phyloP scores from a whole-genome alignment of 1,284 basidiomycete species.

The Cryptococcus neoformans region DNA sequence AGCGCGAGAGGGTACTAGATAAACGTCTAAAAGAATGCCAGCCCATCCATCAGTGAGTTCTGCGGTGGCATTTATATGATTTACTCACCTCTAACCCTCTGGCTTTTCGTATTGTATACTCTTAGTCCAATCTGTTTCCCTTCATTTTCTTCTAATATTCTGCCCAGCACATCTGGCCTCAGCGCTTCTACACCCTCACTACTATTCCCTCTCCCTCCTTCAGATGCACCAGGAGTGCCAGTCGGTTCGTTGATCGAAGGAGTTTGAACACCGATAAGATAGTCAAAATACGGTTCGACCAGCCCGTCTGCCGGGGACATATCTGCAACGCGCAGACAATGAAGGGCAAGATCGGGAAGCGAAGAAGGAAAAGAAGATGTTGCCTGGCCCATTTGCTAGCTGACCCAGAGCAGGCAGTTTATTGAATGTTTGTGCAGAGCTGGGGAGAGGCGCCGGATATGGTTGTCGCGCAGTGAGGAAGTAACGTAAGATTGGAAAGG shows the following conservation, averaged over 20 bases:
- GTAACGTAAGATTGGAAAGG: no score
- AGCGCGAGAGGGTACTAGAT: constrained; percentile 74
- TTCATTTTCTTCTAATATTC: constrained; percentile 82
- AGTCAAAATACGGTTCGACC: constrained; percentile 97
- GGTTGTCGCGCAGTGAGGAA: no score
- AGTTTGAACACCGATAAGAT: constrained; percentile 84
- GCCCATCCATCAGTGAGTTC: not conserved
- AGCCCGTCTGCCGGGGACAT: constrained; percentile 81
- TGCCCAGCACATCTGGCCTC: constrained; percentile 64
- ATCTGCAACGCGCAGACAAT: constrained; percentile 80
- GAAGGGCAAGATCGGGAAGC: constrained; percentile 59
- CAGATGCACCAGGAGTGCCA: not conserved
- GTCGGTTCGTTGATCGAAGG: not conserved
- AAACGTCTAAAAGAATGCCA: constrained; percentile 60
- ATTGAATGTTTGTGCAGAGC: not conserved
- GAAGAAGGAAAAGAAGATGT: constrained; percentile 36
- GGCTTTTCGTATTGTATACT: constrained; percentile 88
- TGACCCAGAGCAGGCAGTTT: no score
- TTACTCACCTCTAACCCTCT: constrained; percentile 70
- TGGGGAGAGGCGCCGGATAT: not conserved
- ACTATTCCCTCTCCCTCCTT: constrained; percentile 53
- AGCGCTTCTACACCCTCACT: constrained; percentile 7
- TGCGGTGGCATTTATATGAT: not conserved
- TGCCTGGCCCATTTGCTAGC: constrained; percentile 40
- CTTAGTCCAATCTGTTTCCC: constrained; percentile 71